Base-by-base conservation (phyloP, 2,329 filamentous ascomycete genomes). In the Aureobasidium melanogenum region DNA sequence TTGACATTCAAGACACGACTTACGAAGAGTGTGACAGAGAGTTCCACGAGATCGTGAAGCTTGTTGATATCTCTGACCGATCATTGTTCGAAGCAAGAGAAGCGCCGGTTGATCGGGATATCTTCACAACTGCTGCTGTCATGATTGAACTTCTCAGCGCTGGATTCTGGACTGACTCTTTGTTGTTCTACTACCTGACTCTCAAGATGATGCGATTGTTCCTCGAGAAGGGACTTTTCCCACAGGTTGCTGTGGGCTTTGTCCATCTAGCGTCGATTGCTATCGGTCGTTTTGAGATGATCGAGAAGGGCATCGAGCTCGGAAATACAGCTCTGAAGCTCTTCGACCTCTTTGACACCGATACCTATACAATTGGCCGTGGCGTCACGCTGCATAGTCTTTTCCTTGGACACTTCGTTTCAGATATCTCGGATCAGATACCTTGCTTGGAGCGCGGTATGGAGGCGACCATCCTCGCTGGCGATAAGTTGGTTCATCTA, bases 11-110 rank as follows among this genome's bases (percentile, higher is more conserved):
- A 36, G 79, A 85, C 1, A 77, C 84, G 2, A 86, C 86, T 1
- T 91, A 86, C 71, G 85, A 92, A 66, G 84, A 88, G 66, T 95
- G 90, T 68, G 92, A 97, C 69, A 75, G 77, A 19, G 84, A 87
- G 59, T 96, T 94, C 67, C 80, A 85, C 66, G 78, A 57, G 24
- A 73, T 65, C 66, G 67, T 66, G 39, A 69, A 62, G 51, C 38
- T 56, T 10, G 64, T 76, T 12, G 68, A 74, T 46, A 66, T 63
- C 4, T 62, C 75, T 88, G 59, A 61, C 24, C 24, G 41, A 32
- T 38, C 55, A 24, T 41, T 69, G 7, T 44, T 72, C 22, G 62
- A 68, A 41, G 51, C 55, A 19, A 80, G 82, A n/a, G 72, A 79
- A 2, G 80, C 80, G 67, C 22, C 39, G 28, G 70, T 74, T 0